Conservation (phyloP, 805 yeast species). For the Pichia phayaonensis region DNA sequence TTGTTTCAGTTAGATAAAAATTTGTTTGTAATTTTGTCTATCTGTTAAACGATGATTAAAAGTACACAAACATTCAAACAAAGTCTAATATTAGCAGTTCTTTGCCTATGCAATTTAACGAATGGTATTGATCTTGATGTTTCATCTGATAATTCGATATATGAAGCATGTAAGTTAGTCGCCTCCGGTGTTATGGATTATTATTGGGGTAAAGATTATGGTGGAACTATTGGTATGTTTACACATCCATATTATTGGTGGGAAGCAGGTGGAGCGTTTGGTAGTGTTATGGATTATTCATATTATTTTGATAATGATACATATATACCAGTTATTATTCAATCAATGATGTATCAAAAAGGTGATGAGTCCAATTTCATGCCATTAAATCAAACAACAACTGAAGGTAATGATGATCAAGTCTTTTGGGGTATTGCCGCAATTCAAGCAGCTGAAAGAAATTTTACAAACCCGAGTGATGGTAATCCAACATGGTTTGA, state of each 20-base stretch:
- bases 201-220: slow-evolving; percentile 54
- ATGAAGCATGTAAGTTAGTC: slow-evolving; percentile 43
- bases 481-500: slow-evolving; percentile 70
- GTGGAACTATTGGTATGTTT: slow-evolving; percentile 85
- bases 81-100: neutral
- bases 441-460: slow-evolving; percentile 86
- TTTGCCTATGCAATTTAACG: neutral
- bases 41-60: neutral
- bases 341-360: slow-evolving; percentile 64
- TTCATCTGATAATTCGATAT: slow-evolving; percentile 36
- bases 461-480: slow-evolving; percentile 62
- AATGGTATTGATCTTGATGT: slow-evolving; percentile 28
- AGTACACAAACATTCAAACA: neutral
- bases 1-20: neutral
- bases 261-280: slow-evolving; percentile 98
- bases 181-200: slow-evolving; percentile 61
- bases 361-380: slow-evolving; percentile 72
- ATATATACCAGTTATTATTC: slow-evolving; percentile 48
- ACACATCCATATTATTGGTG: slow-evolving; percentile 94
- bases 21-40: neutral
- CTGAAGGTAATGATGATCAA: slow-evolving; percentile 98
- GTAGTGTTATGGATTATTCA: slow-evolving; percentile 74
- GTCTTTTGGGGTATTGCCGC: slow-evolving; percentile 95
- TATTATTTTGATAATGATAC: slow-evolving; percentile 63
- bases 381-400: slow-evolving; percentile 80